These are phyloP conservation scores for Colletotrichum camelliae DNA, from an alignment of 2,329 filamentous ascomycete species.

Conservation along the genomic window DNA sequence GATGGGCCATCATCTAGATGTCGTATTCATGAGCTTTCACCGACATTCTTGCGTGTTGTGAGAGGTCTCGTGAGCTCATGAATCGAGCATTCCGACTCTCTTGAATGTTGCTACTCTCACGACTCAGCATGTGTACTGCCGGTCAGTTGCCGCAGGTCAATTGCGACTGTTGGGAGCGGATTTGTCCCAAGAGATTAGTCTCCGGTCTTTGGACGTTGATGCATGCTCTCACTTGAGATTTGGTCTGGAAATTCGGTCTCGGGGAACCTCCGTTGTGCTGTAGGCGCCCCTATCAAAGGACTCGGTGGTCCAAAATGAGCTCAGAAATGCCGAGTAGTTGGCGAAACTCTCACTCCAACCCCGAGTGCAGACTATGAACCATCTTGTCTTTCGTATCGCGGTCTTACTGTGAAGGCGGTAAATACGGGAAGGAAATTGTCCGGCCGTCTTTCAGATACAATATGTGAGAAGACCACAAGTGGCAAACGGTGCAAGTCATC, in stretches of 20 bases:
- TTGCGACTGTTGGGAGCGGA: not conserved
- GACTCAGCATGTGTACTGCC: not conserved
- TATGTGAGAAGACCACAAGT: not conserved
- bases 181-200: not conserved
- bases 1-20: not conserved
- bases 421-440: not conserved
- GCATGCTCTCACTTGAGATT: not conserved
- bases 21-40: not conserved
- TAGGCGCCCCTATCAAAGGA: not conserved
- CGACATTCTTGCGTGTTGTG: not conserved
- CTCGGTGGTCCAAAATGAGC: not conserved
- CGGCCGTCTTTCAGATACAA: fast-evolving
- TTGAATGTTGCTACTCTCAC: not conserved
- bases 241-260: not conserved
- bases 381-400: not conserved
- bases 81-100: not conserved
- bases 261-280: not conserved
- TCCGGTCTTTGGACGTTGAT: not conserved
- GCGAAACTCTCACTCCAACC: not conserved
- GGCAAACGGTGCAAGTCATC: not conserved
- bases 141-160: fast-evolving
- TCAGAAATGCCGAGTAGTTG: not conserved
- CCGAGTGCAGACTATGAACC: not conserved
- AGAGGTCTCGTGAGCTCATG: not conserved
- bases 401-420: not conserved